Conservation (phyloP, 108 stramenopile species). For the Mediolabrus comicus region DNA sequence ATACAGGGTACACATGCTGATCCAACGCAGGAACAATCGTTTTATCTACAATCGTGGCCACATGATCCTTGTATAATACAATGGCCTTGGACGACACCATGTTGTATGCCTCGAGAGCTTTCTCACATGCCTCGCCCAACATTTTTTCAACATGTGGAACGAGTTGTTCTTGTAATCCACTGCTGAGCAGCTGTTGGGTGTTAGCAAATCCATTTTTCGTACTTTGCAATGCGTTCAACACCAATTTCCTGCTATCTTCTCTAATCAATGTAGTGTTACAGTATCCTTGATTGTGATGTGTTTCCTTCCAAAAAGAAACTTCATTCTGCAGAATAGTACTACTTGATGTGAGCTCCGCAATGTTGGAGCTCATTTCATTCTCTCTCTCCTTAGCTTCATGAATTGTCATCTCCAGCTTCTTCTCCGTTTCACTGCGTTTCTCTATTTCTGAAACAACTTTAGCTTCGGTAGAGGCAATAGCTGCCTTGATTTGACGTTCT, state of each 20-base stretch:
- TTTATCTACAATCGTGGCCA: constrained; percentile 16
- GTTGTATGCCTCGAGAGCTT: not conserved
- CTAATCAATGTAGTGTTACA: constrained; percentile 38
- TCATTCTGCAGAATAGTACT: constrained; percentile 31
- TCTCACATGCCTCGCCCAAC: constrained; percentile 1
- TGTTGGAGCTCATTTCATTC: constrained; percentile 4
- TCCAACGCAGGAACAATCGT: constrained; percentile 22
- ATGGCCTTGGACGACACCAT: constrained; percentile 1
- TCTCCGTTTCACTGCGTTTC: not conserved
- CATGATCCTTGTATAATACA: constrained; percentile 25
- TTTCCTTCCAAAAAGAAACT: constrained; percentile 37
- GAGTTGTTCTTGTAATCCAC: constrained; percentile 5
- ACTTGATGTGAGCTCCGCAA: constrained; percentile 4
- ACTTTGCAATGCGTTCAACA: constrained; percentile 8
- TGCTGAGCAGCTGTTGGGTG: constrained; percentile 16
- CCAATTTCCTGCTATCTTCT: constrained; percentile 31
- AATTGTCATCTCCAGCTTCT: not conserved
- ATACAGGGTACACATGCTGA: constrained; percentile 35
- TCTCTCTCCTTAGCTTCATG: constrained; percentile 8
- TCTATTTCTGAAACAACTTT: not conserved
- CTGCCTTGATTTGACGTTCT: not conserved
- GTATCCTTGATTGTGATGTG: constrained; percentile 34
- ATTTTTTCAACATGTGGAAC: constrained; percentile 9
- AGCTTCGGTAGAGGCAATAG: not conserved
- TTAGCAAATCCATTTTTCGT: constrained; percentile 12